Percentiles rank a stretch among this genome's conserved stretches.
These are phyloP conservation scores for Phytophthora citrophthora DNA, from an alignment of 352 stramenopile species.

Conservation along the genomic window DNA sequence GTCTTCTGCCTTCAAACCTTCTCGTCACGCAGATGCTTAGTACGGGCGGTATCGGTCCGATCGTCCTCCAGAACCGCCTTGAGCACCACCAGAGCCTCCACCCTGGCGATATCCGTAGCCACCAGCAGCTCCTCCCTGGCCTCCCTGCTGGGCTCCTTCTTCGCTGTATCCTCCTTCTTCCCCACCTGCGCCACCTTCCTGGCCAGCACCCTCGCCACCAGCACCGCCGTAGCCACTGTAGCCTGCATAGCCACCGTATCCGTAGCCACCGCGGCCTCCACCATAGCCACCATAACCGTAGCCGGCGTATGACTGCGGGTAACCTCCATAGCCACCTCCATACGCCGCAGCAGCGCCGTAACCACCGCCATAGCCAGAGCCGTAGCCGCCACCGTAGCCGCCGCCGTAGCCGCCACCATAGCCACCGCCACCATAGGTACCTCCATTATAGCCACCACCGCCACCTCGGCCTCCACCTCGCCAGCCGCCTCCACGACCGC, in stretches of 20 bases:
- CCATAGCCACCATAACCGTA: conserved; percentile 59
- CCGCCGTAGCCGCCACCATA: conserved; percentile 34
- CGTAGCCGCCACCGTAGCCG: conserved; percentile 35
- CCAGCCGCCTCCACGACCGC: conserved; percentile 36
- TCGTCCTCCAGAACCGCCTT: conserved; percentile 64
- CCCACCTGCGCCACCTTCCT: conserved; percentile 39
- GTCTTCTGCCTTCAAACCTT: conserved; percentile 18
- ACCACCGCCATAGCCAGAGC: conserved; percentile 29
- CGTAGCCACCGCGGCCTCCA: conserved; percentile 46
- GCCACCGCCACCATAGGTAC: conserved; percentile 35
- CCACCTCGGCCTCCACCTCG: conserved; percentile 36
- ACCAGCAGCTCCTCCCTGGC: conserved; percentile 14
- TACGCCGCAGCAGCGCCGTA: conserved; percentile 15
- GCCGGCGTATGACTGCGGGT: conserved; percentile 42
- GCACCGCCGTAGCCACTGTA: conserved; percentile 18
- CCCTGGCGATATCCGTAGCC: conserved; percentile 67
- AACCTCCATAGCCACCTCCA: conserved; percentile 42
- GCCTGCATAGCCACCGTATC: conserved; percentile 49
- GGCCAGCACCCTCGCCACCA: conserved; percentile 31
- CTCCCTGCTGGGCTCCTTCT: conserved; percentile 29
- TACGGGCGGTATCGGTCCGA: conserved; percentile 89
- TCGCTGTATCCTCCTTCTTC: conserved; percentile 44
- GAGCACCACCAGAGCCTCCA: conserved; percentile 45
- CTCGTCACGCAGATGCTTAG: conserved; percentile 44
- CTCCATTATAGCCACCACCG: conserved; percentile 26